phyloP scores from a whole-genome alignment of 352 stramenopile species.

The Phytopythium ostracodes region DNA sequence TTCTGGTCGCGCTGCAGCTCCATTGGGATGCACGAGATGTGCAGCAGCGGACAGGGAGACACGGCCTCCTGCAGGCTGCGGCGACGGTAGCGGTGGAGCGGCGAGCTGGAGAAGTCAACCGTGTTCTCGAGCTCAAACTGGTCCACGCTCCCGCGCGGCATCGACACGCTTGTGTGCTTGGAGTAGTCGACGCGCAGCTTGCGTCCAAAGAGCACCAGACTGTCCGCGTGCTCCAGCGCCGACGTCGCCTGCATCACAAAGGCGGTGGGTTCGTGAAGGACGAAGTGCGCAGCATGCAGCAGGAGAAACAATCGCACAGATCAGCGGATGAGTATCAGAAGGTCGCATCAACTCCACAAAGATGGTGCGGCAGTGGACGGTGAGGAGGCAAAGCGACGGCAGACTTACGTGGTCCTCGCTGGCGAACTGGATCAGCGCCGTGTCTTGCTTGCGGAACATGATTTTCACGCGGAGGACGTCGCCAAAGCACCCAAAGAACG shows the following conservation, averaged over 20 bases:
- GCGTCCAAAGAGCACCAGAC: constrained; percentile 66
- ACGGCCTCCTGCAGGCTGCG: constrained; percentile 61
- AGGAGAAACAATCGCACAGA: background rate
- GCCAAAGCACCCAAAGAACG: constrained; percentile 81
- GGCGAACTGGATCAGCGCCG: constrained; percentile 74
- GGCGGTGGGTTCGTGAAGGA: background rate
- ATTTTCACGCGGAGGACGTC: constrained; percentile 83
- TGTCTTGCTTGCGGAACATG: constrained; percentile 86
- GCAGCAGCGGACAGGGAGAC: constrained; percentile 53
- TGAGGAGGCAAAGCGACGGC: background rate
- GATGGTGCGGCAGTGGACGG: background rate
- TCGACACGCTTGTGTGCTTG: constrained; percentile 77
- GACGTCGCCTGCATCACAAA: constrained; percentile 47
- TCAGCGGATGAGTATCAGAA: background rate
- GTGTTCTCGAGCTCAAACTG: constrained; percentile 84
- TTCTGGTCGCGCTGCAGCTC: constrained; percentile 63
- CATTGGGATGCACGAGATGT: constrained; percentile 70
- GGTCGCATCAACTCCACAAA: too few relatives aligned
- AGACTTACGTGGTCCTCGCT: constrained; percentile 67
- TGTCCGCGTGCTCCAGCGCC: constrained; percentile 72
- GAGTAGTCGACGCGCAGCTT: constrained; percentile 84
- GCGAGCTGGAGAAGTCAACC: constrained; percentile 68
- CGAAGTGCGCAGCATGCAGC: background rate
- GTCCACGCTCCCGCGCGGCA: constrained; percentile 76
- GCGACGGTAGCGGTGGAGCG: constrained; percentile 72